Base-by-base conservation (phyloP, 176 grass and related monocot genomes). In the Zea luxurians region DNA sequence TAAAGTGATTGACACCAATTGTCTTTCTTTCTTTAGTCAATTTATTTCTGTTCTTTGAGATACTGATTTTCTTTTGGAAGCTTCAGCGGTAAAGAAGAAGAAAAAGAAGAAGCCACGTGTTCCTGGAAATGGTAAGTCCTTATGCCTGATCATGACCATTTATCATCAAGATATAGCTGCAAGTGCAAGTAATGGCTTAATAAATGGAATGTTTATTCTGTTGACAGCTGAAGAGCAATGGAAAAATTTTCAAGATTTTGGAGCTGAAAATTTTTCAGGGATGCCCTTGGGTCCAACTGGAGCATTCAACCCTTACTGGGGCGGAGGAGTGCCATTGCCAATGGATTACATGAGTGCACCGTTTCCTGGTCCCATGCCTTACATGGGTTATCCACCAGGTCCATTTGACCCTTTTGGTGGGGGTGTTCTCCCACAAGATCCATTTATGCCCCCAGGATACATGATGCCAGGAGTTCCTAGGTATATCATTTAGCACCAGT, bases 381-480 rank as follows among this genome's bases (percentile, higher is more conserved):
- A 87, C 67, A 87, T 99, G 84, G 83, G 90, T 80, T 91, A 90
- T 83, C 77, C 88, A 76, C 92, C 92, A 40, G 92, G 72, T 45
- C 92, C 92, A 61, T 97, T 92, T 50, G 90, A 90, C 17, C 88
- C 90, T 66, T 92, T 93, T 76, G 71, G 79, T 77, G 91, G 80
- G 20, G 88, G 73, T 41, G 84, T 94, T 37, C 76, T 92, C 45
- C 90, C 87, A 21, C 96, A 90, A 55, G 96, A 99, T 91, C 92
- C 88, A 76, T 99, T 99, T 89, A 88, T 92, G 78, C 79, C 83
- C 13, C 96, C 83, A 53, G 82, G 70, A 86, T 91, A 91, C 80
- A 93, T 99, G 92, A 93, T 99, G 88, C 92, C 90, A 69, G 64
- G 68, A 83, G 79, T 90, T 82, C 92, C 88, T 78, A 95, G 96